These are phyloP conservation scores for Neodidymelliopsis sp. DNA, from an alignment of 2,329 filamentous ascomycete species.

Conservation along the genomic window DNA sequence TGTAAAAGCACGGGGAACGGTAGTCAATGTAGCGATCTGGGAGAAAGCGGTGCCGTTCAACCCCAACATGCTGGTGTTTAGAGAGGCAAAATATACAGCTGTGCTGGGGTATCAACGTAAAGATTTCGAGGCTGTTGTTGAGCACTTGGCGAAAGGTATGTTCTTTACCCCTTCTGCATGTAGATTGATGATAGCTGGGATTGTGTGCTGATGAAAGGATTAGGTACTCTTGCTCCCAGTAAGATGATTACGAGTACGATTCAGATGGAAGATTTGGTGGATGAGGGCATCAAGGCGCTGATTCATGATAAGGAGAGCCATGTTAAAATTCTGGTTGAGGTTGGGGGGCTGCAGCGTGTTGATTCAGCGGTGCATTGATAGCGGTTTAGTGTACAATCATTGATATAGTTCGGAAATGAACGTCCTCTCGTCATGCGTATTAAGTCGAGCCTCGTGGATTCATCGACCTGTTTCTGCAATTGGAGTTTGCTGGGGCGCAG, in stretches of 20 bases:
- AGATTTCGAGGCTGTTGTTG: constrained; percentile 66
- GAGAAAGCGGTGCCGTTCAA: constrained; percentile 63
- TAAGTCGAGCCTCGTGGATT: too few species aligned
- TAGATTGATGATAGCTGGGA: too few species aligned
- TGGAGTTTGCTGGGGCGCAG: too few species aligned
- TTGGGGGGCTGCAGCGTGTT: constrained; percentile 28
- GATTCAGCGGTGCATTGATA: constrained; percentile 21
- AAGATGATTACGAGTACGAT: constrained; percentile 69
- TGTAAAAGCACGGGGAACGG: constrained; percentile 61
- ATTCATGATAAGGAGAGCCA: constrained; percentile 68
- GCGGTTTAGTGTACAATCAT: too few species aligned
- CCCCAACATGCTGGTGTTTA: constrained; percentile 62
- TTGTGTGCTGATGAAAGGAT: too few species aligned
- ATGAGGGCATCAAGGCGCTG: constrained; percentile 64
- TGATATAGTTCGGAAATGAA: too few species aligned
- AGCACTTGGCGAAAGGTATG: constrained; percentile 53
- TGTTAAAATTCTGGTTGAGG: constrained; percentile 68
- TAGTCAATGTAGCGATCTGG: constrained; percentile 73
- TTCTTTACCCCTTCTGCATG: too few species aligned
- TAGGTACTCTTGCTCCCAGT: constrained; percentile 60
- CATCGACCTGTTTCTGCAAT: too few species aligned
- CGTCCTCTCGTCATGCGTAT: too few species aligned
- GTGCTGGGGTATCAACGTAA: constrained; percentile 59
- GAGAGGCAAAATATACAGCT: constrained; percentile 61
- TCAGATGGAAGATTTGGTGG: constrained; percentile 62